phyloP scores from a whole-genome alignment of 306 rosid species.

The Corylus avellana region DNA sequence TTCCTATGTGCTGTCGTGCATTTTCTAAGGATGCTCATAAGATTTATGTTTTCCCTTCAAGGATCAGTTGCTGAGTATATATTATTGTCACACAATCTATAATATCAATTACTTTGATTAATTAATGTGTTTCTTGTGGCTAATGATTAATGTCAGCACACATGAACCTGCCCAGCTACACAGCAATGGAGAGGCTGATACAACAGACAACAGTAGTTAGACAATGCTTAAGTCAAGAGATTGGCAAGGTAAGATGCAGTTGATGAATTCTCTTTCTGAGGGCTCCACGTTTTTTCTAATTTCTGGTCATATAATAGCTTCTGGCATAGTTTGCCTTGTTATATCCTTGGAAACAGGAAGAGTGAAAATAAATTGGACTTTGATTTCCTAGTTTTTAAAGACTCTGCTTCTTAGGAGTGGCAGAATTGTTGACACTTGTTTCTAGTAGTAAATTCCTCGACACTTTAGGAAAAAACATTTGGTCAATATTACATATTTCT shows the following conservation, averaged over 20 bases:
- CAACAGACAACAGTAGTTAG: slow-evolving; percentile 79
- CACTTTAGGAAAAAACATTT: not conserved
- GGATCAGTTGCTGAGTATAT: slow-evolving; percentile 12
- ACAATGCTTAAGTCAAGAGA: slow-evolving; percentile 65
- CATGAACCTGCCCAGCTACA: slow-evolving; percentile 66
- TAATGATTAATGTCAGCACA: slow-evolving; percentile 58
- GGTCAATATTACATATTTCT: not conserved
- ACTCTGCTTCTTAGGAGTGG: not conserved
- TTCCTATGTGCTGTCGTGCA: slow-evolving; percentile 5
- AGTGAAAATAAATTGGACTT: not conserved
- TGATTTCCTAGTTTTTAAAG: not conserved
- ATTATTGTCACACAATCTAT: not conserved
- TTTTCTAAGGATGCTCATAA: slow-evolving; percentile 8
- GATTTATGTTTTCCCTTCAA: slow-evolving; percentile 11
- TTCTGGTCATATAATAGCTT: not conserved
- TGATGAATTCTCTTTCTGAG: slow-evolving; percentile 8
- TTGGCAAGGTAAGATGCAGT: slow-evolving; percentile 59
- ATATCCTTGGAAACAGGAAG: not conserved
- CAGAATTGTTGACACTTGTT: not conserved
- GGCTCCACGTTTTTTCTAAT: slow-evolving; percentile 15
- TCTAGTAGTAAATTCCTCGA: not conserved
- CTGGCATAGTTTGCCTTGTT: not conserved
- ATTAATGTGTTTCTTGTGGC: slow-evolving; percentile 18
- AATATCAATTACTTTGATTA: not conserved
- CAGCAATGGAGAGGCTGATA: slow-evolving; percentile 87